A percentile compares a stretch with the other conserved stretches of the same genome.
These are phyloP conservation scores for Fusarium citri DNA, from an alignment of 2,329 filamentous ascomycete genomes.

Conservation along the genomic window DNA sequence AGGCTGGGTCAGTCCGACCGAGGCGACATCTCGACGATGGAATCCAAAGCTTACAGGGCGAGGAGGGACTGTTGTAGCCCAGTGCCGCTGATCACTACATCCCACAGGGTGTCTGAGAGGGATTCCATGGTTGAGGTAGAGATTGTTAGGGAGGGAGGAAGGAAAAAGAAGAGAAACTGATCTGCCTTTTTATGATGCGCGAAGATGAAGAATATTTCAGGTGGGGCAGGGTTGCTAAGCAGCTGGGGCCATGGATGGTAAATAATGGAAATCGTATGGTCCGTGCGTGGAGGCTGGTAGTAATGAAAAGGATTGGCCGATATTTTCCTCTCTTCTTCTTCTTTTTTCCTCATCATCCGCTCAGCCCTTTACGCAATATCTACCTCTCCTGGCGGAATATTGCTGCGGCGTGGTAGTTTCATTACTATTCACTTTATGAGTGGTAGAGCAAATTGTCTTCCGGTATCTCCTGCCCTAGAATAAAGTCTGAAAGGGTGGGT, in stretches of 20 bases:
- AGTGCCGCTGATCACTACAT: slow-evolving; percentile 83
- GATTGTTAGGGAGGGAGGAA: slow-evolving; percentile 26
- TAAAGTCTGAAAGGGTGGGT: slow-evolving; percentile 82
- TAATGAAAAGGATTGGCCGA: slow-evolving; percentile 24
- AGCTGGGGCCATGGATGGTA: background rate
- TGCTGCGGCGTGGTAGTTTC: slow-evolving; percentile 62
- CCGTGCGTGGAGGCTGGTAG: slow-evolving; percentile 34
- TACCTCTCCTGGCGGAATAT: slow-evolving; percentile 45
- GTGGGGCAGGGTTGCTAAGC: slow-evolving; percentile 41
- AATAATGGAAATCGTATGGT: slow-evolving; percentile 27
- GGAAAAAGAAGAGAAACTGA: slow-evolving; percentile 22
- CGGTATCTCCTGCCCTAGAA: slow-evolving; percentile 92
- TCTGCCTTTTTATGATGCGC: slow-evolving; percentile 26
- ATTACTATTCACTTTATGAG: slow-evolving; percentile 61
- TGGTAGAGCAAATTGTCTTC: slow-evolving; percentile 74
- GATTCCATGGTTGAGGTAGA: slow-evolving; percentile 71
- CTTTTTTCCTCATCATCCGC: slow-evolving; percentile 44
- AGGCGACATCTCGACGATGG: slow-evolving; percentile 47
- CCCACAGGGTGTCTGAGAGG: slow-evolving; percentile 79
- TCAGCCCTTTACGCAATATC: slow-evolving; percentile 49
- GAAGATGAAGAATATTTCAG: slow-evolving; percentile 35
- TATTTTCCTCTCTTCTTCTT: slow-evolving; percentile 48
- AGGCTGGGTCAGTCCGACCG: slow-evolving; percentile 50
- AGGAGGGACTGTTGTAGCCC: slow-evolving; percentile 83
- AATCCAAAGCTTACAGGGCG: slow-evolving; percentile 72